A percentile compares a stretch with the other conserved stretches of the same genome.
Conservation (phyloP, 2,329 filamentous ascomycete genomes). For the Penicillium paneum region DNA sequence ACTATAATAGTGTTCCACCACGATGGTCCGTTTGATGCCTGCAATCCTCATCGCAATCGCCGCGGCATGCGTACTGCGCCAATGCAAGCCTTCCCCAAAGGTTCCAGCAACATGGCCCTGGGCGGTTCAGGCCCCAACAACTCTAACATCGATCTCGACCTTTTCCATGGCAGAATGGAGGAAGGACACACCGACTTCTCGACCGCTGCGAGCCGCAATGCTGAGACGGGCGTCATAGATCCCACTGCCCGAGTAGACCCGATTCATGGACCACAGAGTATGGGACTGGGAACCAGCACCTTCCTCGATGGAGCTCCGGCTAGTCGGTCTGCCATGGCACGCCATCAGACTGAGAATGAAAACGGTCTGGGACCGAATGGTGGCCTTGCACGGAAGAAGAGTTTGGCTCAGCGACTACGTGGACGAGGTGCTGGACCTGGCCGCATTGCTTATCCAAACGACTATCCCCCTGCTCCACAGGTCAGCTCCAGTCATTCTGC, state of each 20-base stretch:
- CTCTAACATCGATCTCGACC: conserved; percentile 73
- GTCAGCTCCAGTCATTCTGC: conserved; percentile 32
- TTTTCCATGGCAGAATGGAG: conserved; percentile 81
- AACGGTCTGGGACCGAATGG: conserved; percentile 44
- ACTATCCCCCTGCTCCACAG: conserved; percentile 36
- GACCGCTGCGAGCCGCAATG: conserved; percentile 38
- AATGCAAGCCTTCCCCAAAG: conserved; percentile 94
- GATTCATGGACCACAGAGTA: conserved; percentile 77
- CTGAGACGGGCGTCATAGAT: conserved; percentile 53
- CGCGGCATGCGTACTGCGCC: conserved; percentile 78
- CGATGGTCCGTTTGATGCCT: conserved; percentile 94
- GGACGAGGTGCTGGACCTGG: conserved; percentile 60
- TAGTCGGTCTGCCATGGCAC: conserved; percentile 72
- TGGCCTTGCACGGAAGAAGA: conserved; percentile 85
- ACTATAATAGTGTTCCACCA: conserved; percentile 80
- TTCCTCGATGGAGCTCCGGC: conserved; percentile 94
- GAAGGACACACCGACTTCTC: conserved; percentile 82
- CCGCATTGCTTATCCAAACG: conserved; percentile 55
- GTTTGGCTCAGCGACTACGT: conserved; percentile 84
- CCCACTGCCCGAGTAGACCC: conserved; percentile 64
- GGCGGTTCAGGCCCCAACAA: conserved; percentile 85
- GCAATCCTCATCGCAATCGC: conserved; percentile 90
- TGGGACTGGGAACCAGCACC: conserved; percentile 87
- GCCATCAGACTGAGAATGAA: conserved; percentile 67
- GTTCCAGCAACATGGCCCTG: conserved; percentile 86